Conservation (phyloP, 805 yeast genomes). For the Ogataea naganishii region DNA sequence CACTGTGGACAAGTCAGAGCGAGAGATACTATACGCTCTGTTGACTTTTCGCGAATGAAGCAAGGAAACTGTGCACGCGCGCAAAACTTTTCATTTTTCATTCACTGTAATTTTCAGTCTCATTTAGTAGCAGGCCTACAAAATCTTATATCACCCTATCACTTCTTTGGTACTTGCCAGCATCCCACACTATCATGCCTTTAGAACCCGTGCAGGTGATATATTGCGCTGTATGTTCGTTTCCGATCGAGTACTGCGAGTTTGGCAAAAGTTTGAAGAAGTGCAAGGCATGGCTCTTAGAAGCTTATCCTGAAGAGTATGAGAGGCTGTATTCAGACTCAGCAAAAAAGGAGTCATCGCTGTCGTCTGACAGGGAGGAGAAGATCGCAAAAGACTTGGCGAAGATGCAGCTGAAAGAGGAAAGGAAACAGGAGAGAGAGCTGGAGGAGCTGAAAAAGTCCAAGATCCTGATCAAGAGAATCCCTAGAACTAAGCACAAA, state of each 20-base stretch:
- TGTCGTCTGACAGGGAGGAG: slow-evolving; percentile 71
- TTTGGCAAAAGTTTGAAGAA: slow-evolving; percentile 75
- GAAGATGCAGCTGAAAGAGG: slow-evolving; percentile 81
- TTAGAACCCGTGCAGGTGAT: slow-evolving; percentile 27
- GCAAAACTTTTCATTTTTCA: too few species aligned
- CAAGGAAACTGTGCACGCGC: too few species aligned
- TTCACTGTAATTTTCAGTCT: too few species aligned
- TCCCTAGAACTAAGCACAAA: slow-evolving; percentile 85
- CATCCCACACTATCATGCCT: too few species aligned
- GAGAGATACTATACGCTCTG: too few species aligned
- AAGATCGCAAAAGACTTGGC: slow-evolving; percentile 74
- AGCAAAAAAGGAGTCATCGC: slow-evolving; percentile 39
- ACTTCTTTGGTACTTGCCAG: too few species aligned
- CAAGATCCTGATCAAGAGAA: slow-evolving; percentile 74
- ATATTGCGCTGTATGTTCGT: slow-evolving; percentile 75
- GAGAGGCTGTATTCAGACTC: slow-evolving; percentile 53
- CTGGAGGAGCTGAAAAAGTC: slow-evolving; percentile 69
- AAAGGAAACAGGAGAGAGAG: slow-evolving; percentile 77
- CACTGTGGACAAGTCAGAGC: too few species aligned
- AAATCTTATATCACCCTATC: too few species aligned
- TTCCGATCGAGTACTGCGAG: slow-evolving; percentile 91
- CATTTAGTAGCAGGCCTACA: too few species aligned
- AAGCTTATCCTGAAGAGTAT: slow-evolving; percentile 47
- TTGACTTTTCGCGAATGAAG: too few species aligned
- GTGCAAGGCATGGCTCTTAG: slow-evolving; percentile 77